A percentile compares a stretch with the other conserved stretches of the same genome.
Evolutionary conservation across 179 eudicot genomes (phyloP).

Genomic region (Dionaea muscipula): DNA sequence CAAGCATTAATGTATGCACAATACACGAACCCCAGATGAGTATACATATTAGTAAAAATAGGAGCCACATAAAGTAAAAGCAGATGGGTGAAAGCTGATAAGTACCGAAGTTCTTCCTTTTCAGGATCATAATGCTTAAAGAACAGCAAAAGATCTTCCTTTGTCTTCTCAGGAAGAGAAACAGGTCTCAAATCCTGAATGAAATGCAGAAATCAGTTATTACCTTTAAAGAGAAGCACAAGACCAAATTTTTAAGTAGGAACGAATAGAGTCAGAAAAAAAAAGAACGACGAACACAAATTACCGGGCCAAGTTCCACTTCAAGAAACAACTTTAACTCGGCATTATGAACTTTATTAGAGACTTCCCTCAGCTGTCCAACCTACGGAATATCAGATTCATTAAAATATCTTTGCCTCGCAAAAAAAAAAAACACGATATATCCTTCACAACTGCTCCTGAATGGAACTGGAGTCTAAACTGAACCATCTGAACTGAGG

Average conservation of each 20-base stretch:
- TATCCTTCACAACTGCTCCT: too few relatives aligned
- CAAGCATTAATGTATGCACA: background rate
- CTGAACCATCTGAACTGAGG: too few relatives aligned
- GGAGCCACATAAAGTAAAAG: background rate
- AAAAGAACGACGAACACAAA: background rate
- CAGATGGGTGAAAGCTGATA: background rate
- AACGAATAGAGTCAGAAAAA: too few relatives aligned
- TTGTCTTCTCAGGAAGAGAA: slow-evolving; percentile 59
- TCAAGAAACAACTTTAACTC: slow-evolving; percentile 74
- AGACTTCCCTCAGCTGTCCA: slow-evolving; percentile 69
- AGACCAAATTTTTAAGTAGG: too few relatives aligned
- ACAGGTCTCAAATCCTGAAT: slow-evolving; percentile 53
- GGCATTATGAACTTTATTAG: slow-evolving; percentile 56
- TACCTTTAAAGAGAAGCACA: background rate
- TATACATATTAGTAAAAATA: background rate
- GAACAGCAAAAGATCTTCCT: slow-evolving; percentile 72
- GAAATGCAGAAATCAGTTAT: background rate
- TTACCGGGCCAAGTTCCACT: slow-evolving; percentile 61
- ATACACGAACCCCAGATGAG: background rate
- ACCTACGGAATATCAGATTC: slow-evolving; percentile 33
- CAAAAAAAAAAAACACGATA: too few relatives aligned
- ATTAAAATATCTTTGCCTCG: too few relatives aligned
- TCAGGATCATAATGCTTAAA: slow-evolving; percentile 82
- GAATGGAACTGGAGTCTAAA: too few relatives aligned
- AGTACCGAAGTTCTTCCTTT: slow-evolving; percentile 81